Evolutionary conservation across 2,329 filamentous ascomycete species (phyloP).

Genomic region (Botrytis pseudocinerea): DNA sequence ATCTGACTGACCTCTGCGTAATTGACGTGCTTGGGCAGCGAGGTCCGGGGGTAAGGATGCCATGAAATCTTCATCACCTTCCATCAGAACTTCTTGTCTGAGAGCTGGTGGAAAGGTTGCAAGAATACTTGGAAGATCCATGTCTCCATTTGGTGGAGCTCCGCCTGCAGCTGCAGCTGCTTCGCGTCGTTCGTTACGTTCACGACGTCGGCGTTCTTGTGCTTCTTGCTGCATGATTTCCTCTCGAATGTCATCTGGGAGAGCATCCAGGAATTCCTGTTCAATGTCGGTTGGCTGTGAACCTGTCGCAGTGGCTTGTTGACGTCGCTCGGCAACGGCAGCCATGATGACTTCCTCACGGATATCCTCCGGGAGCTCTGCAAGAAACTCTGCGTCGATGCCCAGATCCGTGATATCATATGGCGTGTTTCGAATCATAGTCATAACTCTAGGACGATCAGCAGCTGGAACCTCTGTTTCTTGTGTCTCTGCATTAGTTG

Average conservation of each 20-base stretch:
- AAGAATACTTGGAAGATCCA: constrained; percentile 91
- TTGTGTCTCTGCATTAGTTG: background rate
- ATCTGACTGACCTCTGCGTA: constrained; percentile 51
- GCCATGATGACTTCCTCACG: constrained; percentile 94
- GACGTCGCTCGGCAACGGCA: constrained; percentile 79
- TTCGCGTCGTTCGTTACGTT: constrained; percentile 78
- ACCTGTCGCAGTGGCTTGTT: constrained; percentile 68
- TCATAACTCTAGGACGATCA: constrained; percentile 67
- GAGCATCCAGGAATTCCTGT: constrained; percentile 88
- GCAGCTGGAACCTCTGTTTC: constrained; percentile 46
- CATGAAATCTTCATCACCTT: constrained; percentile 86
- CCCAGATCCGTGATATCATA: constrained; percentile 92
- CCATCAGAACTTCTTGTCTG: constrained; percentile 82
- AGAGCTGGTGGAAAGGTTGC: constrained; percentile 84
- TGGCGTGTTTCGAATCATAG: constrained; percentile 80
- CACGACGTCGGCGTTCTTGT: constrained; percentile 81
- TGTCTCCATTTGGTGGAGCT: constrained; percentile 60
- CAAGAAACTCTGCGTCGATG: constrained; percentile 91
- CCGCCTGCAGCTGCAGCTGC: constrained; percentile 54
- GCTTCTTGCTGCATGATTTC: constrained; percentile 92
- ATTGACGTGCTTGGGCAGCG: constrained; percentile 78
- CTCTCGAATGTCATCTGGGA: constrained; percentile 84
- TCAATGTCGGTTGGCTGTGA: constrained; percentile 83
- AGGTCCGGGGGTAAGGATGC: constrained; percentile 82
- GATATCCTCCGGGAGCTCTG: constrained; percentile 95